phyloP scores from a whole-genome alignment of 257 asterid species.

The Cynanchum wilfordii region DNA sequence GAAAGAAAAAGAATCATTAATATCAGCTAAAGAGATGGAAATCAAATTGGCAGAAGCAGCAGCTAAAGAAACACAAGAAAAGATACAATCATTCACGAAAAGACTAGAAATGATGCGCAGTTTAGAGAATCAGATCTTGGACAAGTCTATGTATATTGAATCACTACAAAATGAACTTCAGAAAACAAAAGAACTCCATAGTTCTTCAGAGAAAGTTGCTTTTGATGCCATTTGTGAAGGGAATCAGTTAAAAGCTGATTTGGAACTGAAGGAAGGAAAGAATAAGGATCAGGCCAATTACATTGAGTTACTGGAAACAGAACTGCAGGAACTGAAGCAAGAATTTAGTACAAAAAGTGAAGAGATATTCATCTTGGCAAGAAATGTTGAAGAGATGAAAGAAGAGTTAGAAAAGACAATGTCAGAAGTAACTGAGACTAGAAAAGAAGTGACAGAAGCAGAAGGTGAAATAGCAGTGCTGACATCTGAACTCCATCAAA shows the following conservation, averaged over 20 bases:
- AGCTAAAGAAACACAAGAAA: slow-evolving; percentile 18
- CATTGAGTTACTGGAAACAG: slow-evolving; percentile 31
- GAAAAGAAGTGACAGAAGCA: slow-evolving; percentile 37
- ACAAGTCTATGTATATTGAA: slow-evolving; percentile 28
- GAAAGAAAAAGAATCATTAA: slow-evolving; percentile 8
- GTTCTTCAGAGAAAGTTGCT: slow-evolving; percentile 24
- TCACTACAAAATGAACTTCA: slow-evolving; percentile 31
- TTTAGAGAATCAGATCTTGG: slow-evolving; percentile 35
- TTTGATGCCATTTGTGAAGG: slow-evolving; percentile 28
- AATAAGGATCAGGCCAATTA: slow-evolving; percentile 32
- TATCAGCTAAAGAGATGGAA: slow-evolving; percentile 19
- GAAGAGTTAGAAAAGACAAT: slow-evolving; percentile 31
- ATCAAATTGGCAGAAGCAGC: slow-evolving; percentile 17
- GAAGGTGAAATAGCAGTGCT: slow-evolving; percentile 44
- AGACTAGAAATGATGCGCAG: slow-evolving; percentile 24
- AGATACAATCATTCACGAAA: background rate
- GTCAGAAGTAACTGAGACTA: slow-evolving; percentile 15
- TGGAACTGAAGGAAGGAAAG: slow-evolving; percentile 30
- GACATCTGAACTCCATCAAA: slow-evolving; percentile 48
- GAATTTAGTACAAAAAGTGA: slow-evolving; percentile 23
- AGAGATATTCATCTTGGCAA: slow-evolving; percentile 13
- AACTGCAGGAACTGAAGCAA: slow-evolving; percentile 26
- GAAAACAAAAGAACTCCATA: slow-evolving; percentile 26
- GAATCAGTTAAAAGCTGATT: slow-evolving; percentile 24
- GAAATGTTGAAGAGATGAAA: slow-evolving; percentile 10